These are phyloP conservation scores for Suillus bovinus DNA, from an alignment of 768 basidiomycete species.

Conservation along the genomic window DNA sequence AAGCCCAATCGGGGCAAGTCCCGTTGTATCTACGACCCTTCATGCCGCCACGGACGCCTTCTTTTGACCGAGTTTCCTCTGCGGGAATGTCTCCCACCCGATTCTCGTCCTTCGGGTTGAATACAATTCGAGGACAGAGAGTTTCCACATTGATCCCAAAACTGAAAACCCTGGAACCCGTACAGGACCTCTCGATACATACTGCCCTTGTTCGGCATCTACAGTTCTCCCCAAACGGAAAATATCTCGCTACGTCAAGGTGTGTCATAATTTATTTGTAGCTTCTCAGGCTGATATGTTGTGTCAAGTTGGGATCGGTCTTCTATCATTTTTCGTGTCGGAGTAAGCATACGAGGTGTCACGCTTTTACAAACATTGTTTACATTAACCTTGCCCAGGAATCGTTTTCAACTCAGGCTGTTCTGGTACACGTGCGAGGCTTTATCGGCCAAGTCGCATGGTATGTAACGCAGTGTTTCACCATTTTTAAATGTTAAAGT, in stretches of 20 bases:
- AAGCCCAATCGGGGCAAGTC: not conserved
- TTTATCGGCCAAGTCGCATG: constrained; percentile 59
- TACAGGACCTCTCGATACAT: constrained; percentile 46
- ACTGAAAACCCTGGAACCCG: constrained; percentile 39
- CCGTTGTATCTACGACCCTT: constrained; percentile 24
- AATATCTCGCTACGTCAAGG: constrained; percentile 55
- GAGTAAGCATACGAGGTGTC: constrained; percentile 32
- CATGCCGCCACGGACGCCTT: constrained; percentile 31
- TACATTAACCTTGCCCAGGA: constrained; percentile 33
- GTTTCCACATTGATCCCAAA: constrained; percentile 43
- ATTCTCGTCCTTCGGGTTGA: constrained; percentile 33
- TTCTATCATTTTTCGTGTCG: constrained; percentile 49
- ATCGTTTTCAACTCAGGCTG: constrained; percentile 43
- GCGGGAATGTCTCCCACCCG: constrained; percentile 33
- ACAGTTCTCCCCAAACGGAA: constrained; percentile 57
- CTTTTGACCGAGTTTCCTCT: constrained; percentile 31
- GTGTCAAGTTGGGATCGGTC: constrained; percentile 48
- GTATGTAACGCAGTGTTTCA: constrained; percentile 24
- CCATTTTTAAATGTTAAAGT: constrained; percentile 9
- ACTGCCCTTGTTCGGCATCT: constrained; percentile 52
- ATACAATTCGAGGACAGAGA: constrained; percentile 41
- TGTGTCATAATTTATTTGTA: constrained; percentile 19
- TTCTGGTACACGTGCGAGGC: constrained; percentile 50
- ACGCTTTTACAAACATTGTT: constrained; percentile 15
- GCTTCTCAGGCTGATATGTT: constrained; percentile 11